Evolutionary conservation across 805 yeast genomes (phyloP).

Genomic region (Blastobotrys americana): DNA sequence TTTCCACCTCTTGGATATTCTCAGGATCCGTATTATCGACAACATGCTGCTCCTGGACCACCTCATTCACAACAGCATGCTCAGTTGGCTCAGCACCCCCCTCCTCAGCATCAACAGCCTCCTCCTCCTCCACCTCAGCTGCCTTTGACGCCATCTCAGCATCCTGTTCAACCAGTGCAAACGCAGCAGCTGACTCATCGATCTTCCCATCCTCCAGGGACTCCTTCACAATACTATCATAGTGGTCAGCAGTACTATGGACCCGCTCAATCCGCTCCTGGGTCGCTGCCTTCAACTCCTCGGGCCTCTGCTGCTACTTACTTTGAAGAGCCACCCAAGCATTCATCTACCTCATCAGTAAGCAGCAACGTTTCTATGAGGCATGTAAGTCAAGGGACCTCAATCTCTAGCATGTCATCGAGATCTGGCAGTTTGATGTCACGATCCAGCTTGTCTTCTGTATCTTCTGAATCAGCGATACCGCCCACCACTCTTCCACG

Average conservation of each 20-base stretch:
- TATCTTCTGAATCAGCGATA: not conserved
- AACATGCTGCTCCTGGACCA: constrained; percentile 10
- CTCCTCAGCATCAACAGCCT: not conserved
- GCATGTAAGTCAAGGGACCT: not conserved
- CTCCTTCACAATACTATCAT: constrained; percentile 6
- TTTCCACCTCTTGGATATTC: not conserved
- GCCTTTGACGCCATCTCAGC: not conserved
- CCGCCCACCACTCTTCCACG: constrained; percentile 10
- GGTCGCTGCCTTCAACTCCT: not conserved
- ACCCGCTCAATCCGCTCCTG: not conserved
- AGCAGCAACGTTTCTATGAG: not conserved
- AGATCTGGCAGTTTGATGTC: not conserved
- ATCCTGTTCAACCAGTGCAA: constrained; percentile 1
- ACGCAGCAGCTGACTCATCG: constrained; percentile 1
- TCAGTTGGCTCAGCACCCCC: constrained; percentile 1
- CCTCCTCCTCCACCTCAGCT: constrained; percentile 4
- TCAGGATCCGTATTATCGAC: constrained; percentile 3
- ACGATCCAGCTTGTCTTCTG: not conserved
- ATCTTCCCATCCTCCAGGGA: not conserved
- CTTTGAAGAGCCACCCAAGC: not conserved
- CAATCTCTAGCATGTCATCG: not conserved
- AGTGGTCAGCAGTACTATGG: constrained; percentile 1
- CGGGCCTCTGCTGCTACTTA: not conserved
- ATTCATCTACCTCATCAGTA: not conserved
- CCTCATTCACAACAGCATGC: constrained; percentile 10